Evolutionary conservation across 192 early-diverging fungal species (phyloP), one percentile per base, ranked within the genome.

Genomic region (Linnemannia elongata): DNA sequence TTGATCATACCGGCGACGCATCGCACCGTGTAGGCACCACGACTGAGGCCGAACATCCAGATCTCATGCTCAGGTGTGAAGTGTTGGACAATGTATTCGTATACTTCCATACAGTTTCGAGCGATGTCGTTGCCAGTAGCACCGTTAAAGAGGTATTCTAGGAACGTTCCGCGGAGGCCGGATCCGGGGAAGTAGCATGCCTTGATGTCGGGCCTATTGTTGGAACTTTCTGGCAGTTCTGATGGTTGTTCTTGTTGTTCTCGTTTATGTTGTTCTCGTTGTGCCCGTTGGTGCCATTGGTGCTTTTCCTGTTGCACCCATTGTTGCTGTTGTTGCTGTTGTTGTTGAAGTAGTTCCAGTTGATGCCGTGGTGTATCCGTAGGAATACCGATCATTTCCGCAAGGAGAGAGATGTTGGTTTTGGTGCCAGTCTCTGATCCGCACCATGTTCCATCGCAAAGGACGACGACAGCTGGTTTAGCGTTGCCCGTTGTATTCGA

Each of bases 1-100:
- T 77, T 44, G 57, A 83, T 83, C 82, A 83, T 78, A 20, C 82
- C 82, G 22, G 30, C 76, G 44, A 83, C 76, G 66, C 76, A 73
- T 78, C 82, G 75, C 0, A 73, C 57, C 30, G 71, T 83, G 55
- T 83, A 83, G 20, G 55, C 70, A 0, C 82, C 82, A 68, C 76
- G 71, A 68, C 82, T 83, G 10, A 73, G 68, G 10, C 82, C 82
- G 47, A 83, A 78, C 80, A 83, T 87, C 81, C 69, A 95, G 78
- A 78, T 89, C 84, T 69, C 92, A 15, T 44, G 69, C 5, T 38
- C 10, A 49, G 18, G 22, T 1, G 54, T 76, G 75, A 54, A 78
- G 27, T 71, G 13, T 41, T 69, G 27, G 24, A 71, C 77, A 78
- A 78, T 78, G 69, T 78, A 78, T 38, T 30, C 7, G 47, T 78